Percentiles rank a stretch among this genome's conserved stretches.
Evolutionary conservation across 352 stramenopile genomes (phyloP).

Genomic region (Globisporangium cystogenes): DNA sequence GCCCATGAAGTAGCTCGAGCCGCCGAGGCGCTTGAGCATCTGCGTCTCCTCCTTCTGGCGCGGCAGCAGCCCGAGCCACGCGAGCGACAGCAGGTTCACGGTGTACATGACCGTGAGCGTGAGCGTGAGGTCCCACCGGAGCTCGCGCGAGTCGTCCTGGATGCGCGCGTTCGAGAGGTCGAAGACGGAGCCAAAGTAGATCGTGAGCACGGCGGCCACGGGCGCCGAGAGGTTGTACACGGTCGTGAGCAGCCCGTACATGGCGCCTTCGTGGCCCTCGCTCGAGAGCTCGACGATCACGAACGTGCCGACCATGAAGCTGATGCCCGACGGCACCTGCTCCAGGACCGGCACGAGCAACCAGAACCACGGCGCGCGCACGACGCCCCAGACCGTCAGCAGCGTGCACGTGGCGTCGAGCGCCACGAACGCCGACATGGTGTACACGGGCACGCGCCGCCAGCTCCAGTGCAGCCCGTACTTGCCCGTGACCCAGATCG

Average conservation of each 20-base stretch:
- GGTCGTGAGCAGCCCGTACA: conserved; percentile 53
- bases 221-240: conserved; percentile 42
- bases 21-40: conserved; percentile 11
- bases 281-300: conserved; percentile 56
- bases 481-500: conserved; percentile 40
- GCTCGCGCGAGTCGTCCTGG: conserved; percentile 27
- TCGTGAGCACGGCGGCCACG: conserved; percentile 37
- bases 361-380: conserved; percentile 66
- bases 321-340: conserved; percentile 40
- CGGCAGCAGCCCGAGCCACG: conserved; percentile 41
- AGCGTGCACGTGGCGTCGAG: conserved; percentile 45
- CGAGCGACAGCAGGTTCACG: conserved; percentile 48
- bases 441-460: conserved; percentile 38
- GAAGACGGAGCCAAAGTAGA: conserved; percentile 48
- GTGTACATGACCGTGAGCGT: conserved; percentile 53
- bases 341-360: conserved; percentile 42
- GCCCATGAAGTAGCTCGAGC: conserved; percentile 10
- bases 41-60: conserved; percentile 29
- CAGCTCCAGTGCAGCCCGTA: conserved; percentile 54
- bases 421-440: conserved; percentile 14
- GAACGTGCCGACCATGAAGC: conserved; percentile 59
- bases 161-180: conserved; percentile 47
- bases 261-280: conserved; percentile 37
- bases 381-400: conserved; percentile 43
- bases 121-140: conserved; percentile 53